phyloP scores from a whole-genome alignment of 2,329 filamentous ascomycete genomes.

The Ophiostoma montium region DNA sequence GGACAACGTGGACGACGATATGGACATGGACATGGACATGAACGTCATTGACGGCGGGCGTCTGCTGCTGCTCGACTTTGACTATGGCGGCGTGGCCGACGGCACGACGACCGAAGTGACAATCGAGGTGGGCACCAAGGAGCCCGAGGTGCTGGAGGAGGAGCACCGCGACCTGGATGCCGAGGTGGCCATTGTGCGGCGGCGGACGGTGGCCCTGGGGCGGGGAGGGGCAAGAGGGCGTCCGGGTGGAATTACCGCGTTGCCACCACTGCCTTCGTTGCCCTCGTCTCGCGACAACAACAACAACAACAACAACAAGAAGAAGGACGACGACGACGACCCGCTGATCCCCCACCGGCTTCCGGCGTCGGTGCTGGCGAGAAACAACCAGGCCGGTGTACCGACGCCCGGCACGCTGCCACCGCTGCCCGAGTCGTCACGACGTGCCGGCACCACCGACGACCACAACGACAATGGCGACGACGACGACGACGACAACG shows the following conservation, averaged over 20 bases:
- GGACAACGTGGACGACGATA: conserved; percentile 57
- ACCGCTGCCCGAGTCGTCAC: background rate
- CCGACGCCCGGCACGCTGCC: conserved; percentile 9
- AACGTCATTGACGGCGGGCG: conserved; percentile 69
- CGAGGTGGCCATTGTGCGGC: conserved; percentile 65
- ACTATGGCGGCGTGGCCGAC: conserved; percentile 41
- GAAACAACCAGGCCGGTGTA: background rate
- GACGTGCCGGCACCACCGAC: background rate
- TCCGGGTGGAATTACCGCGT: background rate
- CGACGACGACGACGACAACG: conserved; percentile 17
- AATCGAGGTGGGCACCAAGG: conserved; percentile 59
- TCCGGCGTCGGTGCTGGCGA: background rate
- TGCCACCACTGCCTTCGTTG: background rate
- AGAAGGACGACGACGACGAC: conserved; percentile 26
- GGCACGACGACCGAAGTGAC: conserved; percentile 44
- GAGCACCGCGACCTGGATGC: conserved; percentile 60
- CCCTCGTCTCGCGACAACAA: background rate
- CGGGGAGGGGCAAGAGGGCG: no score
- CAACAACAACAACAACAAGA: conserved; percentile 16
- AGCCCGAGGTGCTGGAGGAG: conserved; percentile 58
- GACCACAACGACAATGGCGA: background rate
- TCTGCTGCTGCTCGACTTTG: conserved; percentile 60
- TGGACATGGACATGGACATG: no score
- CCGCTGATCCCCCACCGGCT: conserved; percentile 36
- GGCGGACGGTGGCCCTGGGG: conserved; percentile 61